A percentile compares a stretch with the other conserved stretches of the same genome.
Evolutionary conservation across 768 basidiomycete genomes (phyloP).

Genomic region (Bullera alba): DNA sequence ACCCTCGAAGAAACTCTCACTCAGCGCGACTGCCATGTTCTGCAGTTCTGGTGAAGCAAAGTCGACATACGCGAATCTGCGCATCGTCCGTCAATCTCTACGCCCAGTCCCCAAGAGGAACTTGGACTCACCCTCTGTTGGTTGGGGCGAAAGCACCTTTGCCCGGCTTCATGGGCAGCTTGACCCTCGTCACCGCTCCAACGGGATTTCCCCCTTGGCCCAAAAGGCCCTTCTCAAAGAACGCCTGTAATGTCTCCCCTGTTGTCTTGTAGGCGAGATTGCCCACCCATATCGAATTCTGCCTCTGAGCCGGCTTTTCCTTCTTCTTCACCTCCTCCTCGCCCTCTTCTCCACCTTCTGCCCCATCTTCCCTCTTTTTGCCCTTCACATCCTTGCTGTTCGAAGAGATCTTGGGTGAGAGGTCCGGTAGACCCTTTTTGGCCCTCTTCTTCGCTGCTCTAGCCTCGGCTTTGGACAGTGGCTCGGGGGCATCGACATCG

Average conservation of each 20-base stretch:
- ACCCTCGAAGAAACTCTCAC: slow-evolving; percentile 76
- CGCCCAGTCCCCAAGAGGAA: background rate
- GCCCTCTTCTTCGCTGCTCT: slow-evolving; percentile 36
- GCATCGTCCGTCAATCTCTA: background rate
- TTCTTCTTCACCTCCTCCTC: slow-evolving; percentile 46
- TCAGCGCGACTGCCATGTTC: slow-evolving; percentile 64
- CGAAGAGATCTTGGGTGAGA: slow-evolving; percentile 42
- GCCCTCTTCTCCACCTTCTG: slow-evolving; percentile 7
- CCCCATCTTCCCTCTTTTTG: background rate
- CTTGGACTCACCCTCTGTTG: slow-evolving; percentile 28
- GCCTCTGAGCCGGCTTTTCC: slow-evolving; percentile 54
- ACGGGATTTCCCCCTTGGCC: slow-evolving; percentile 19
- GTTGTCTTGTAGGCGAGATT: slow-evolving; percentile 89
- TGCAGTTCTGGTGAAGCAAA: slow-evolving; percentile 74
- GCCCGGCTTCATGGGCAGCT: slow-evolving; percentile 71
- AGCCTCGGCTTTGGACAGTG: slow-evolving; percentile 41
- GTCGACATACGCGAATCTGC: slow-evolving; percentile 93
- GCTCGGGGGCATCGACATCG: slow-evolving; percentile 36
- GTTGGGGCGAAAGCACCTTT: slow-evolving; percentile 37
- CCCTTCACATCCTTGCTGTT: slow-evolving; percentile 45
- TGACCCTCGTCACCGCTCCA: slow-evolving; percentile 38
- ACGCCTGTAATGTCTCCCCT: slow-evolving; percentile 56
- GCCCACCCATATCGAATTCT: slow-evolving; percentile 92
- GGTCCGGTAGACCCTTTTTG: slow-evolving; percentile 18
- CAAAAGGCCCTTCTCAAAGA: slow-evolving; percentile 23